Percentiles rank a stretch among this genome's conserved stretches.
Conservation (phyloP, 2,329 filamentous ascomycete species). For the Tricladium varicosporioides region DNA sequence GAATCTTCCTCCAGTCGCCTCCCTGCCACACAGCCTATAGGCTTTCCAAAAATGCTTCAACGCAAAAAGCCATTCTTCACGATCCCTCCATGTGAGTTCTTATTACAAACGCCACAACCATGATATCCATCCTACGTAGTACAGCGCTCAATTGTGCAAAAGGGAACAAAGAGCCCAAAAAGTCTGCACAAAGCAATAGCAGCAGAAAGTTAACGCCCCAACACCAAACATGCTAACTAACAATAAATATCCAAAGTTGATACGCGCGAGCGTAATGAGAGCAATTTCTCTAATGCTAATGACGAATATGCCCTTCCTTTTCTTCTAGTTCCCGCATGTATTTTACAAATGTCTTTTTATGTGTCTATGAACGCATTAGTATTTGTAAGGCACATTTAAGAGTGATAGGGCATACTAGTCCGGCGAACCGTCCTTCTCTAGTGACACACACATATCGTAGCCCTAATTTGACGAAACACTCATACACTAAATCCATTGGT, state of each 20-base stretch:
- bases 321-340: conserved; percentile 84
- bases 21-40: too few relatives aligned
- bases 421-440: conserved; percentile 79
- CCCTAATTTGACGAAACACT: conserved; percentile 93
- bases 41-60: too few relatives aligned
- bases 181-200: background rate
- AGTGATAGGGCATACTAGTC: conserved; percentile 61
- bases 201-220: background rate
- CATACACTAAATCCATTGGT: conserved; percentile 92
- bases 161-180: background rate
- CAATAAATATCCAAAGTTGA: too few relatives aligned
- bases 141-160: background rate
- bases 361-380: conserved; percentile 51
- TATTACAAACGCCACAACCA: too few relatives aligned
- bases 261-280: background rate
- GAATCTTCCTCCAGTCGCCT: too few relatives aligned
- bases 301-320: conserved; percentile 23
- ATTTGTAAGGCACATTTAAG: background rate
- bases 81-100: too few relatives aligned
- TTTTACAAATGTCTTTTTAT: conserved; percentile 96
- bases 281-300: conserved; percentile 7
- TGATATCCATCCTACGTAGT: too few relatives aligned
- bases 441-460: conserved; percentile 90
- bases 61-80: too few relatives aligned
- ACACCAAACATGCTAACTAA: background rate